phyloP scores from a whole-genome alignment of 1,139 yeast genomes.

The Magnusiomyces clavatus region DNA sequence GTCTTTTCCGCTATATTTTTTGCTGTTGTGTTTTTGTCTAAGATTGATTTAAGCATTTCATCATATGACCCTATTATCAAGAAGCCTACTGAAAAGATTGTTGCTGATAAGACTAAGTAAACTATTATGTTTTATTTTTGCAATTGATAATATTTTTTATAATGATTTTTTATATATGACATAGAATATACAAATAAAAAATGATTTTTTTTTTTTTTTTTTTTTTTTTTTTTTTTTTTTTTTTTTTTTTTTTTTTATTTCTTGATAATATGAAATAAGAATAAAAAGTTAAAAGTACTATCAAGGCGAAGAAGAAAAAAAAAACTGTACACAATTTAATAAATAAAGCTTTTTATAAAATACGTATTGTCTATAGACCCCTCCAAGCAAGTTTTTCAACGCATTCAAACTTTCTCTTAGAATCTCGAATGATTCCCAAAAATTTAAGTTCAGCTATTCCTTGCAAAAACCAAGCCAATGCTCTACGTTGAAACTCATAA shows the following conservation, averaged over 20 bases:
- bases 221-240: too few relatives aligned
- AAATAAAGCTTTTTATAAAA: neutral
- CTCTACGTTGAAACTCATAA: conserved; percentile 43
- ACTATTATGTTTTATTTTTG: neutral
- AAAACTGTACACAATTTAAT: neutral
- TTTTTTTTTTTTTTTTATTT: too few relatives aligned
- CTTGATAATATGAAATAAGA: too few relatives aligned
- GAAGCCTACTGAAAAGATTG: conserved; percentile 1
- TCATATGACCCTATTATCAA: conserved; percentile 4
- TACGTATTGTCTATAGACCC: conserved; percentile 34
- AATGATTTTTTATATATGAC: too few relatives aligned
- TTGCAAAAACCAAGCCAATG: conserved; percentile 50
- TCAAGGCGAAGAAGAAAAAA: neutral
- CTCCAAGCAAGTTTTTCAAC: conserved; percentile 56
- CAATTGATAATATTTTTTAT: neutral
- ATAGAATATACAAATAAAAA: too few relatives aligned
- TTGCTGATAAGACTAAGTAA: neutral
- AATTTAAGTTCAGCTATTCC: conserved; percentile 48
- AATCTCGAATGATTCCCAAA: conserved; percentile 46
- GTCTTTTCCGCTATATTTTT: conserved; percentile 58
- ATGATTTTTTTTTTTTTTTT: too few relatives aligned
- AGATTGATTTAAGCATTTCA: conserved; percentile 32
- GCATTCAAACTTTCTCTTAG: conserved; percentile 43
- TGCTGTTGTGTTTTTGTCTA: conserved; percentile 45
- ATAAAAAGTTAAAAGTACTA: too few relatives aligned